Evolutionary conservation across 148 eudicot genomes (phyloP).

Genomic region (Vaccinium macrocarpon): DNA sequence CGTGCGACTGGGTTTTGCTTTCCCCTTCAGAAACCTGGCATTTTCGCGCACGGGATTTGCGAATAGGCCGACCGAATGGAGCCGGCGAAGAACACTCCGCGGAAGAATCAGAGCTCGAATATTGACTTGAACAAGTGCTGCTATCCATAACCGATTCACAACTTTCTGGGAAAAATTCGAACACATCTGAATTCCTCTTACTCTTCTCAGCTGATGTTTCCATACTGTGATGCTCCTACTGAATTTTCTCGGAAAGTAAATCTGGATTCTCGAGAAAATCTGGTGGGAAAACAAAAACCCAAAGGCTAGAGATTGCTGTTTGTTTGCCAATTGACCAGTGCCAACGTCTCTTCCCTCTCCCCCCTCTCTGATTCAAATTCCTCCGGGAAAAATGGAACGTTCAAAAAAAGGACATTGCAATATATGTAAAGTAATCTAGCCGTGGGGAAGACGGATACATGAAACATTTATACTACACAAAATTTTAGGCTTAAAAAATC

Average conservation of each 20-base stretch:
- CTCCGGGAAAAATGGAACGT: background rate
- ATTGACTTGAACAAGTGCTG: conserved; percentile 32
- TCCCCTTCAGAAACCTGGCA: conserved; percentile 28
- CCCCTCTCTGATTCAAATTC: conserved; percentile 16
- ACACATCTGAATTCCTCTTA: conserved; percentile 28
- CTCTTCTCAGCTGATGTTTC: conserved; percentile 23
- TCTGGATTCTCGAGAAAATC: background rate
- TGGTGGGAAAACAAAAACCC: conserved; percentile 17
- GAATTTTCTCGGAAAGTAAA: background rate
- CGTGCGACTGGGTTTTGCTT: conserved; percentile 30
- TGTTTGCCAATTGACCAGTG: background rate
- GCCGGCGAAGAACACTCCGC: conserved; percentile 37
- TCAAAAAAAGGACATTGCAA: conserved; percentile 10
- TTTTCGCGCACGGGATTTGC: conserved; percentile 42
- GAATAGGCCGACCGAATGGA: conserved; percentile 77
- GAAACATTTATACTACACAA: background rate
- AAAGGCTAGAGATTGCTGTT: background rate
- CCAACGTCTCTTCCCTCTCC: background rate
- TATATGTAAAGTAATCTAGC: conserved; percentile 13
- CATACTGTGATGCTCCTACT: conserved; percentile 7
- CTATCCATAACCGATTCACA: conserved; percentile 29
- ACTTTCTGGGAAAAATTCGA: conserved; percentile 29
- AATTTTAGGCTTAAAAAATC: too few species aligned
- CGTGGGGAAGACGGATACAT: conserved; percentile 25
- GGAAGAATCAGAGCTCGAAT: conserved; percentile 40